Evolutionary conservation across 2,329 filamentous ascomycete species (phyloP), one percentile per base, ranked within the genome.

Genomic region (Nigrograna mackinnonii): DNA sequence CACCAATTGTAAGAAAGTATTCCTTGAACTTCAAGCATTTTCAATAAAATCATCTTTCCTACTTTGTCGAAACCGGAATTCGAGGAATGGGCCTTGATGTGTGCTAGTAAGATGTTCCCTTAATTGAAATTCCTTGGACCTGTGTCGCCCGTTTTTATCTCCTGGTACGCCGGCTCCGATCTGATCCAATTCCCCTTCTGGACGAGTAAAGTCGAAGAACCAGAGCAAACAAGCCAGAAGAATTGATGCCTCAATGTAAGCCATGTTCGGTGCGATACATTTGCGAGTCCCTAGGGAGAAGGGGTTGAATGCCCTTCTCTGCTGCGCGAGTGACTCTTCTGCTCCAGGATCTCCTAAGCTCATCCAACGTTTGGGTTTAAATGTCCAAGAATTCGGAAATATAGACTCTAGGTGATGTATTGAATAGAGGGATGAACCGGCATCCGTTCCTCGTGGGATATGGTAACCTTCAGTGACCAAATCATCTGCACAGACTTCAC

Each of bases 71-170:
- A 22, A 26, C 33, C 41, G 19, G 37, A 69, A 66, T n/a, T 11
- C 17, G 4, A 40, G 18, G 24, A 33, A 40, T 16, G 37, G 37
- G 12, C 37, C 37, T 6, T 33, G 26, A 22, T 40, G 41, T 51
- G 78, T 69, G 50, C 82, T 85, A 26, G 85, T 86, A 65, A 89
- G 88, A 14, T 79, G 84, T 59, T 89, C 86, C 26, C 76, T 67
- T 37, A 87, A 64, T 69, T 87, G 84, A 64, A 81, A 86, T 72
- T 88, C 85, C 1, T 30, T 22, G 3, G 7, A 16, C 17, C 41
- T 38, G 14, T 38, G 40, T 37, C 33, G n/a, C 17, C 35, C 49
- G 21, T 22, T 22, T 12, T 11, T 12, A 6, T 26, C 34, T 16
- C 26, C 18, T 5, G 30, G 4, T 6, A n/a, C 21, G 14, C 30